phyloP scores from a whole-genome alignment of 2,329 filamentous ascomycete species.

The Aciculosporium take region DNA sequence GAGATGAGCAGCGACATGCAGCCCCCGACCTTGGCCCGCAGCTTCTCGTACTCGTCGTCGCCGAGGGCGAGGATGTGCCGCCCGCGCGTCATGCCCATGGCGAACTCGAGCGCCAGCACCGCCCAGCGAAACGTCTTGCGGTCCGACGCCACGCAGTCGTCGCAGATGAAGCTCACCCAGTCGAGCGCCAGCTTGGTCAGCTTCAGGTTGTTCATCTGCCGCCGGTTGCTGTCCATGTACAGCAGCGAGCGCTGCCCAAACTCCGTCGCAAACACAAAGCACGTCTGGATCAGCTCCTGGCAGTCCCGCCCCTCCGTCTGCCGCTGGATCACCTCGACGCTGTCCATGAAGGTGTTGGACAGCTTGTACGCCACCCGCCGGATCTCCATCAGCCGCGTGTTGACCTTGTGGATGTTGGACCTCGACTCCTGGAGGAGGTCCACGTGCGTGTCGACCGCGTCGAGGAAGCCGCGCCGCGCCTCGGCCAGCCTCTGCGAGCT shows the following conservation, averaged over 20 bases:
- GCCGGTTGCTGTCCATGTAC: conserved; percentile 89
- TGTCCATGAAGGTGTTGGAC: conserved; percentile 97
- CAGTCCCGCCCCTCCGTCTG: conserved; percentile 77
- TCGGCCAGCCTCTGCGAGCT: conserved; percentile 67
- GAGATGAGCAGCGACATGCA: conserved; percentile 97
- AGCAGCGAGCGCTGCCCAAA: conserved; percentile 90
- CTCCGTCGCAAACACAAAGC: conserved; percentile 97
- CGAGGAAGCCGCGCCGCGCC: conserved; percentile 64
- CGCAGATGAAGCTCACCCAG: conserved; percentile 96
- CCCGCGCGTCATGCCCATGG: conserved; percentile 92
- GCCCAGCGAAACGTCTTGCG: conserved; percentile 96
- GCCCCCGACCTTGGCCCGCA: conserved; percentile 80
- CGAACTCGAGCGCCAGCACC: conserved; percentile 86
- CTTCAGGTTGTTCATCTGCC: conserved; percentile 94
- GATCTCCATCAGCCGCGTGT: conserved; percentile 80
- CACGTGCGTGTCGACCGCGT: conserved; percentile 68
- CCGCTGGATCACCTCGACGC: conserved; percentile 78
- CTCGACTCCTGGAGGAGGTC: conserved; percentile 84
- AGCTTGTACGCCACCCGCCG: conserved; percentile 92
- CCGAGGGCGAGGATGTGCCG: conserved; percentile 84
- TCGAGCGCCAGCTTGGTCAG: conserved; percentile 85
- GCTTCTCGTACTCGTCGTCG: conserved; percentile 69
- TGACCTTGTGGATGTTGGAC: conserved; percentile 86
- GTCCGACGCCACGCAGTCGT: conserved; percentile 88
- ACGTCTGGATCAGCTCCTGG: conserved; percentile 92